Percentiles rank a stretch among this genome's conserved stretches.
Conservation (phyloP, 768 basidiomycete genomes). For the Tephrocybe sp. region DNA sequence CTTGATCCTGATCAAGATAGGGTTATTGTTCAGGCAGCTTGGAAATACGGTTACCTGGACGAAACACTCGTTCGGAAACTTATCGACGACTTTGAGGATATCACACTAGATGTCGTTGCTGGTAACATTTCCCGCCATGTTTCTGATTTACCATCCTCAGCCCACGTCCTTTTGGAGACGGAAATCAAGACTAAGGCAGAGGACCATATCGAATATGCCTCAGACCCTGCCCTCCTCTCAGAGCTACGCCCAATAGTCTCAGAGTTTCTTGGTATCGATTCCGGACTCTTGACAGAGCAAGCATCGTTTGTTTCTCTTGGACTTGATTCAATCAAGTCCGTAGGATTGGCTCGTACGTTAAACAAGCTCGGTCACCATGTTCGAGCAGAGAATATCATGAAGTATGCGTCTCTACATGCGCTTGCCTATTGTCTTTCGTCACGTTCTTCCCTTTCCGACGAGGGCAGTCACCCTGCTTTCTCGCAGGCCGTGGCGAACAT, state of each 20-base stretch:
- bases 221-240: conserved; percentile 17
- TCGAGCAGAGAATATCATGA: conserved; percentile 39
- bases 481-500: neutral
- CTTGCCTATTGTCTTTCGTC: conserved; percentile 11
- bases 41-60: conserved; percentile 18
- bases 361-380: conserved; percentile 30
- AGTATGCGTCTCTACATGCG: conserved; percentile 21
- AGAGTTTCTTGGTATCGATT: conserved; percentile 26
- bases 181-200: neutral
- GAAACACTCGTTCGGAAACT: conserved; percentile 13
- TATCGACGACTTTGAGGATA: conserved; percentile 24
- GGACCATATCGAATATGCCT: neutral
- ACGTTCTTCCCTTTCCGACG: neutral
- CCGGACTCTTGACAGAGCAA: conserved; percentile 19
- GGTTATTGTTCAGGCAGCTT: conserved; percentile 24
- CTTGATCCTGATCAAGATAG: conserved; percentile 24
- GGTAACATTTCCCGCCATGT: conserved; percentile 1
- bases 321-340: conserved; percentile 47
- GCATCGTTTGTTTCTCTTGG: conserved; percentile 46
- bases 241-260: conserved; percentile 20
- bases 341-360: conserved; percentile 39
- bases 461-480: neutral
- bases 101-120: conserved; percentile 14
- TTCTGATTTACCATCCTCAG: neutral
- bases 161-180: neutral